Base-by-base conservation (phyloP, 2,329 filamentous ascomycete species). In the Emmonsia crescens region DNA sequence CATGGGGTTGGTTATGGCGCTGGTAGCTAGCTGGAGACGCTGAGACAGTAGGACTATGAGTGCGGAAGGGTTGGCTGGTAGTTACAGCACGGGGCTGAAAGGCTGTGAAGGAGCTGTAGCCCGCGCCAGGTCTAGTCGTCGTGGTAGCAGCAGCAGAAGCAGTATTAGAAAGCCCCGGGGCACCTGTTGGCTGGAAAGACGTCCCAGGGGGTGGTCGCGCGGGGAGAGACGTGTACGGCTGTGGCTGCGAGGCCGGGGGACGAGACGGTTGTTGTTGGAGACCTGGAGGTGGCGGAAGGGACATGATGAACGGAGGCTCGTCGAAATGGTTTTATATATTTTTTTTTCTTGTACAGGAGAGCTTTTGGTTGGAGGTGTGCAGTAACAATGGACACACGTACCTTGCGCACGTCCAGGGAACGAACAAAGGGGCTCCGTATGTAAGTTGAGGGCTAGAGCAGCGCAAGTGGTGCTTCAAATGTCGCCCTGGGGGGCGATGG, bases 241-340 rank as follows among this genome's bases (percentile, higher is more conserved):
- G 68, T 57, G 70, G 64, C 69, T 73, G 68, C 60, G 71, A 64
- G 69, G 68, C 75, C 66, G 63, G 74, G 67, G 70, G 77, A 75
- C 70, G 72, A 70, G 73, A 72, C 71, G 74, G 36, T 74, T 75
- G 68, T 65, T 74, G 77, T 65, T 73, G 77, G 65, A 84, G 78
- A 82, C 89, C 89, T 90, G 89, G 88, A 88, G 88, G 88, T 73
- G 87, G 87, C 77, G 89, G 87, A 83, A 90, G 90, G 78, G 89
- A 87, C 89, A 93, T 93, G 79, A 80, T 81, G 79, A 80, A 79
- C 70, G 75, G 74, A 68, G 70, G 72, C 70, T 72, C 76, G 71
- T 71, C 61, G 52, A 52, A 63, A 52, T 10, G 48, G 27, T 27
- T 31, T 51, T 51, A 12, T 49, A 49, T 9, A 29, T 19, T 48